Base-by-base conservation (phyloP, 2,329 filamentous ascomycete species). In the Pseudogymnoascus sp. region DNA sequence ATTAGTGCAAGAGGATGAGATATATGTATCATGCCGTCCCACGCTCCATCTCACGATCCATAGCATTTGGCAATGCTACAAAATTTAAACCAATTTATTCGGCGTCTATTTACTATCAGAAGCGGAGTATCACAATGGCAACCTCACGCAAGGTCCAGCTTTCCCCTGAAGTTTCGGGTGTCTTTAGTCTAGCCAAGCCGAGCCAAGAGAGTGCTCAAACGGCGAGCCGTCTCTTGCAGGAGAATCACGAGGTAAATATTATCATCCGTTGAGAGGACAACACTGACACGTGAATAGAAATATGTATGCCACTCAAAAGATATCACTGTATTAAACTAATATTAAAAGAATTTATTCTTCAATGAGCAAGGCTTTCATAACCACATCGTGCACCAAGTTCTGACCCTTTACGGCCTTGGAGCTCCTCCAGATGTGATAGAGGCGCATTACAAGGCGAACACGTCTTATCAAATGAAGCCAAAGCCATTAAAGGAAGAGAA, bases 351-450 rank as follows among this genome's bases (percentile, higher is more conserved):
- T 72, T 88, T 92, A 65, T 96, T 88, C 77, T 96, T 92, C 80
- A 96, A 95, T 66, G 66, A 81, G 0, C 72, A 75, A 1, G 88
- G 89, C 0, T 96, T 89, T 67, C 93, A 97, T 72, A 90, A 96
- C 73, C 92, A 96, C 71, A 90, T 95, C 66, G 82, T 81, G 3
- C 92, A 96, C 70, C 87, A 92, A 37, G 77, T 96, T 4, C 82
- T 96, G 10, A 86, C 87, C 14, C 78, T 95, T 31, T 96, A 88
- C 73, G 89, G 89, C 36, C 85, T 95, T 1, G 88, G 88, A 0
- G 91, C 90, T 6, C 76, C 81, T 0, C 74, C 86, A 0, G 73
- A 79, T 0, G 74, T 83, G 16, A 80, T 97, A 3, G 80, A 87
- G 69, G 76, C 77, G 10, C 86, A 82, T 14, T 96, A 90, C 73